Evolutionary conservation across 768 basidiomycete genomes (phyloP), one percentile per base, ranked within the genome.

Genomic region (Naematelia encephala): DNA sequence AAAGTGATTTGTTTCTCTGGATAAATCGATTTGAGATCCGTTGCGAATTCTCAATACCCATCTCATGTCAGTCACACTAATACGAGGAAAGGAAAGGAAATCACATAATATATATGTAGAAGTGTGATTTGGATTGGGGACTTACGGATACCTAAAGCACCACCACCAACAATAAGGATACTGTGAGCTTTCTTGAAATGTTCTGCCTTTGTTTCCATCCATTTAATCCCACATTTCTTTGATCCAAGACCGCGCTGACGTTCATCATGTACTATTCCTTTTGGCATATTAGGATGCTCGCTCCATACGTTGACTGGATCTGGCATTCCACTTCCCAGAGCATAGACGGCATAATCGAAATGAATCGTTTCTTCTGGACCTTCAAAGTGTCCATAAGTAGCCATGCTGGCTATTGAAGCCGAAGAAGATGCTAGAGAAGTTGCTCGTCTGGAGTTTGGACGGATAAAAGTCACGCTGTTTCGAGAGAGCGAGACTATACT

Each of bases 101-200:
- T 5, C 5, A 19, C 8, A 19, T 21, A 26, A 21, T 5, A 19
- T 14, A 29, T 46, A 14, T 47, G 43, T 25, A 21, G 11, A 21
- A 45, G 54, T 12, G 30, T 16, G 12, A 25, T 10, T 12, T 54
- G 53, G 13, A 29, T 43, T 11, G 46, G 25, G 10, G n/a, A 26
- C 72, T 68, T 26, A 75, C 74, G 74, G 19, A 78, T 75, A 16
- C 79, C 79, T 25, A 79, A 56, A 2, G 79, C 77, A 10, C 79
- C 79, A 26, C 76, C 78, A n/a, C 79, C 79, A 47, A 80, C 72
- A n/a, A 79, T 66, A 14, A 79, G 51, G 13, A 80, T 70, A 39
- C 68, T 72, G 47, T 70, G 53, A 2, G 72, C 70, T 23, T 63
- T 60, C 61, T 68, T 63, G 16, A 76, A 63, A 44, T 61, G 61